phyloP scores from a whole-genome alignment of 2,329 filamentous ascomycete species.

The Aspergillus brunneoviolaceus region DNA sequence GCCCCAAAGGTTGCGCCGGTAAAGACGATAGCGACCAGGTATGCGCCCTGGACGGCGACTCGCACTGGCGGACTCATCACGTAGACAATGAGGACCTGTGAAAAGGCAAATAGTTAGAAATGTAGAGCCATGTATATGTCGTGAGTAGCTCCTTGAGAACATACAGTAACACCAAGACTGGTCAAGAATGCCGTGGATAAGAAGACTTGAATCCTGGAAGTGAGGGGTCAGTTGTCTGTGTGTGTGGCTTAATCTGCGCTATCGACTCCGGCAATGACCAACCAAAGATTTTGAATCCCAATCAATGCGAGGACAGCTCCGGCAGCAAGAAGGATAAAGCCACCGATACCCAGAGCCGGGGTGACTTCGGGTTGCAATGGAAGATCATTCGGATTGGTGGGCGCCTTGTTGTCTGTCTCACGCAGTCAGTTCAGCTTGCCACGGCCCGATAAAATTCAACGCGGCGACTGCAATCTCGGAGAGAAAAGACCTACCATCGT shows the following conservation, averaged over 20 bases:
- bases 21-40: constrained; percentile 73
- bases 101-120: not conserved
- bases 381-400: constrained; percentile 45
- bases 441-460: not conserved
- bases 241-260: not conserved
- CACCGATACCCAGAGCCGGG: constrained; percentile 76
- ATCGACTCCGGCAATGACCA: constrained; percentile 4
- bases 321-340: constrained; percentile 70
- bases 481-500: constrained; percentile 3
- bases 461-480: not conserved
- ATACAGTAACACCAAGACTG: constrained; percentile 67
- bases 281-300: constrained; percentile 77
- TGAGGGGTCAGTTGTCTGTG: constrained; percentile 15
- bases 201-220: constrained; percentile 65
- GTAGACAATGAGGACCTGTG: constrained; percentile 74
- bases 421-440: not conserved
- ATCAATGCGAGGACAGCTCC: constrained; percentile 72
- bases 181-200: constrained; percentile 74
- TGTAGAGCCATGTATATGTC: no score
- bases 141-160: constrained; percentile 10
- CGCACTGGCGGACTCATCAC: constrained; percentile 78
- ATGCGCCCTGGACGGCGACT: constrained; percentile 77
- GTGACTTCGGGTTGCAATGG: constrained; percentile 75
- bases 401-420: constrained; percentile 19
- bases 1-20: constrained; percentile 74